Evolutionary conservation across 75 land plant species (phyloP), one percentile per base, ranked within the genome.

Genomic region (Chamaecyparis obtusa): DNA sequence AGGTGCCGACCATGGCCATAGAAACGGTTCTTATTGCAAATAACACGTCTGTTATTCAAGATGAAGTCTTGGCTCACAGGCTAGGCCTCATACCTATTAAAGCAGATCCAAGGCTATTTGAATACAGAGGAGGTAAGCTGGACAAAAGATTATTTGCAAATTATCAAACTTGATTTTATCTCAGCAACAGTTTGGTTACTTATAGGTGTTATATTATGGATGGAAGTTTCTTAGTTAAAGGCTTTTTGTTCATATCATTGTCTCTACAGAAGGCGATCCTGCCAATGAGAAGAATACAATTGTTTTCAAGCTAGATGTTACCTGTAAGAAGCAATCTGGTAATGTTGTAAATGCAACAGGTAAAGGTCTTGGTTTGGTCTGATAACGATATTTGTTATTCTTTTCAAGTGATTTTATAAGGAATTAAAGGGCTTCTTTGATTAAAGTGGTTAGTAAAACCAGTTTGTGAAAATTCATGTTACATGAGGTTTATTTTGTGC

Each of bases 1-100:
- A 98, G 99, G 91, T 96, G 85, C 99, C 99, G 2, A 98, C 97
- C 35, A 97, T 98, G 99, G 99, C 99, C 33, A 94, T 96, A 89
- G 99, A 98, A 89, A 98, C 94, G 89, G 96, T 98, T 60, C 89
- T 93, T 55, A 92, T 98, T 71, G 98, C 95, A 86, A 94, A 98
- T 77, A 98, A 98, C 69, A 96, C 99, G 37, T 95, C 96, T 27
- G 93, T 95, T 21, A 91, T 96, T 84, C 95, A 95, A 87, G 99
- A 98, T 88, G 99, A 98, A 83, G 97, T 94, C 17, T 92, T 98
- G 67, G 90, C 99, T 69, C 99, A 98, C 85, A 96, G 99, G 78
- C 90, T 98, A 80, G 99, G 99, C 64, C 90, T 98, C 32, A 90
- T 98, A 86, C 99, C 99, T 43, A 89, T 98, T 51, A 89, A 91